Base-by-base conservation (phyloP, 2,329 filamentous ascomycete genomes). In the Monosporascus cannonballus region DNA sequence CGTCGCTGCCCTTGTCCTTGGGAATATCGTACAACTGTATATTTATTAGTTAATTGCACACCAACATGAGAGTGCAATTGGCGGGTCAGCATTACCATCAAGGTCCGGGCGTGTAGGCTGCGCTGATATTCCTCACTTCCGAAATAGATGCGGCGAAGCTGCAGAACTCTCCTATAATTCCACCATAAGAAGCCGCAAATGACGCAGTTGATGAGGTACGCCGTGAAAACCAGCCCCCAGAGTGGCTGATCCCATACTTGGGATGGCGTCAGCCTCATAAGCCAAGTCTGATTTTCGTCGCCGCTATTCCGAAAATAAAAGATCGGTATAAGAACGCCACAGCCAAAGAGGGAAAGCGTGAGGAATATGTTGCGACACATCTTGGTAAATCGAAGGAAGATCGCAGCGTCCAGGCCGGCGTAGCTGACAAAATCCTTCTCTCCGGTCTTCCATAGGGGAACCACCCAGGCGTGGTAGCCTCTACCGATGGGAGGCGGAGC, bases 281-380 rank as follows among this genome's bases (percentile, higher is more conserved):
- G 76, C 82, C 78, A 80, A 51, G 70, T 67, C 30, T 69, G 60
- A 48, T 64, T 51, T 6, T 64, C 54, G 5, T 64, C 57, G 20
- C 68, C 65, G 24, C 70, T 67, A 50, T 76, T 79, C 52, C 79
- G 73, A 7, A 74, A 73, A 54, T 89, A 71, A 65, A 96, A 93
- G 63, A 95, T 74, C 0, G 94, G 94, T 39, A 96, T 84, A 58
- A 96, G 77, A 54, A 97, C 82, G 50, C 76, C 77, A 59, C 89
- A 86, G 18, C 89, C 90, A 34, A 95, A 69, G 6, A 96, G 58
- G 27, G 85, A 80, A 51, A 96, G 73, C 7, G 82, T 72, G 27
- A 88, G 66, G 67, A 97, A 96, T 58, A 97, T 89, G 67, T 96
- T 94, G 55, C 94, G 85, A 66, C 89, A 89, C 94, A 99, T 97